Conservation (phyloP, 495 filamentous ascomycete species). For the Margaritispora aquatica region DNA sequence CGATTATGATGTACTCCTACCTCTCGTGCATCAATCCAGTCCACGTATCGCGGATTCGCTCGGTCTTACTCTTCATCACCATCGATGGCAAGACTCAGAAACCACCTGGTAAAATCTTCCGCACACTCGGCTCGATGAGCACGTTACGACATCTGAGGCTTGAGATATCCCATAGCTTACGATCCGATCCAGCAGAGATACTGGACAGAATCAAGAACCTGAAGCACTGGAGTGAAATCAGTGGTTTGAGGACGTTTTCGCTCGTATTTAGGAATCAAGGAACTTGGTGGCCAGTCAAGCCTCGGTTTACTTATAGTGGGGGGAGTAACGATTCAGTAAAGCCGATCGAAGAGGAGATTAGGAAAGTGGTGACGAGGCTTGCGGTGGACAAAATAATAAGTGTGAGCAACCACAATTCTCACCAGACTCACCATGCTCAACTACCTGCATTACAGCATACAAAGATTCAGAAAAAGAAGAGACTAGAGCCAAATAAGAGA, state of each 20-base stretch:
- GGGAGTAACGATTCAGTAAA: not conserved
- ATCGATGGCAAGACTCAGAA: not conserved
- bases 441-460: not conserved
- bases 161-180: not conserved
- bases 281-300: not conserved
- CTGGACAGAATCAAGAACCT: not conserved
- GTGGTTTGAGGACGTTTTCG: not conserved
- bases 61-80: not conserved
- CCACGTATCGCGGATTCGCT: not conserved
- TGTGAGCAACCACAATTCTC: no score
- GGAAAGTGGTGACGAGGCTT: not conserved
- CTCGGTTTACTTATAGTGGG: not conserved
- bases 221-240: not conserved
- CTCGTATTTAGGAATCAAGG: not conserved
- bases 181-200: not conserved
- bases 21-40: not conserved
- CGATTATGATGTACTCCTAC: not conserved
- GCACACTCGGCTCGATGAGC: not conserved
- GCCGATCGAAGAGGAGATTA: not conserved
- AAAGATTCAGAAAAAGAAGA: not conserved
- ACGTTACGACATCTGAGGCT: not conserved
- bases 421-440: no score
- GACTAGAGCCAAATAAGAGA: not conserved
- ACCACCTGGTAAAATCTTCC: not conserved
- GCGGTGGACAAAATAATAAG: no score